Conservation (phyloP, 2,329 filamentous ascomycete species). For the Dichotomopilus funicola region DNA sequence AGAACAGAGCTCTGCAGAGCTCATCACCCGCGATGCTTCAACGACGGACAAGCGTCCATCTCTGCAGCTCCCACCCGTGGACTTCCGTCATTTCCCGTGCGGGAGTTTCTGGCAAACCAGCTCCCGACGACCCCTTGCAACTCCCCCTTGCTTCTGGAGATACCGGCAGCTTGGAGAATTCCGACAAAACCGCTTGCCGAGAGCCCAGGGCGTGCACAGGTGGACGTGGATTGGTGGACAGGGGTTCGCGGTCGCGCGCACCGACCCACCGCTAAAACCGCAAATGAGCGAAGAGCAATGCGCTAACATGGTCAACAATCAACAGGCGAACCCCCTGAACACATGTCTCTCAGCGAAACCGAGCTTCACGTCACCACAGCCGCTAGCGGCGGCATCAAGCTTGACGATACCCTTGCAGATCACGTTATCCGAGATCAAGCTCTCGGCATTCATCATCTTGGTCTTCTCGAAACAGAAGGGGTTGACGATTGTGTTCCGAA, state of each 20-base stretch:
- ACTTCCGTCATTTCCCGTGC: no score
- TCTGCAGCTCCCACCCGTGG: no score
- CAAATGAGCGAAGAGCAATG: constrained; percentile 29
- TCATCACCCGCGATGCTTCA: no score
- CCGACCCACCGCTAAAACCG: constrained; percentile 20
- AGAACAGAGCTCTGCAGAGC: no score
- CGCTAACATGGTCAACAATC: constrained; percentile 42
- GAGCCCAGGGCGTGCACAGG: constrained; percentile 26
- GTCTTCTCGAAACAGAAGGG: constrained; percentile 98
- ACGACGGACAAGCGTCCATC: no score
- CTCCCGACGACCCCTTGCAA: no score
- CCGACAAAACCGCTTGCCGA: constrained; percentile 26
- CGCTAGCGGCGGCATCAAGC: constrained; percentile 82
- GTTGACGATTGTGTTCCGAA: constrained; percentile 91
- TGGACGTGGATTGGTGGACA: constrained; percentile 28
- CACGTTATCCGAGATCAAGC: constrained; percentile 87
- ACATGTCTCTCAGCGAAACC: constrained; percentile 91
- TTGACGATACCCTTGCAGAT: constrained; percentile 97
- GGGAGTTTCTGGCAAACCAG: no score
- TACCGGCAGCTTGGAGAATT: constrained; percentile 12
- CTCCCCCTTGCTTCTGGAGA: not conserved
- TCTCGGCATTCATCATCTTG: constrained; percentile 94
- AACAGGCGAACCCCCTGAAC: constrained; percentile 84
- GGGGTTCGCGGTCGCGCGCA: constrained; percentile 30
- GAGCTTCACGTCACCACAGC: constrained; percentile 84